phyloP scores from a whole-genome alignment of 2,329 filamentous ascomycete genomes.

The Claviceps cyperi region DNA sequence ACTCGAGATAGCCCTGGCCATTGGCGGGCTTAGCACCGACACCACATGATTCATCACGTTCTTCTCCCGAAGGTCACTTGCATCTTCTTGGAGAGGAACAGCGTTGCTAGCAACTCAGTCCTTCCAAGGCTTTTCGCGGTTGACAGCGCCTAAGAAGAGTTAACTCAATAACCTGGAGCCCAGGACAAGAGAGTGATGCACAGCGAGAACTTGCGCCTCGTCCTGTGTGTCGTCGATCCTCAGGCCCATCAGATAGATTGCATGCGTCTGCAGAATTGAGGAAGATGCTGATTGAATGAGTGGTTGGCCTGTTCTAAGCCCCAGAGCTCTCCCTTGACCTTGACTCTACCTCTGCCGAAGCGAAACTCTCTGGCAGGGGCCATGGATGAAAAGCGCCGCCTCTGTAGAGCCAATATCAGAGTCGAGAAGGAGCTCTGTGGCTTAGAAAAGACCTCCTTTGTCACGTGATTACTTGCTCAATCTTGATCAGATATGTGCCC shows the following conservation, averaged over 20 bases:
- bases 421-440: no score
- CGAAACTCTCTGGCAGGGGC: no score
- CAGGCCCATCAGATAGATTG: slow-evolving; percentile 26
- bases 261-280: no score
- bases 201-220: slow-evolving; percentile 38
- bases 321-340: no score
- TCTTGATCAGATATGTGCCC: no score
- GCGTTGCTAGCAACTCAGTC: slow-evolving; percentile 11
- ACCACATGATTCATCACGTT: slow-evolving; percentile 18
- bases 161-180: slow-evolving; percentile 42
- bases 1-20: slow-evolving; percentile 17
- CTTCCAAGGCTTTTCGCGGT: slow-evolving; percentile 11
- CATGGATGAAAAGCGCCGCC: no score
- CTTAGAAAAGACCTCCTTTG: no score
- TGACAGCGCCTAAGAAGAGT: slow-evolving; percentile 9
- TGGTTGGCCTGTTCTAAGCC: no score
- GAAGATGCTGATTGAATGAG: no score
- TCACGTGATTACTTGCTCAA: no score
- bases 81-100: slow-evolving; percentile 17
- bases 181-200: slow-evolving; percentile 30
- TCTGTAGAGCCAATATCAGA: no score
- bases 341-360: no score
- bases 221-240: slow-evolving; percentile 37
- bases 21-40: slow-evolving; percentile 19
- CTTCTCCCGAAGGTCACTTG: slow-evolving; percentile 20